These are phyloP conservation scores for Aspergillus sp. DNA, from an alignment of 2,329 filamentous ascomycete species.

Conservation along the genomic window DNA sequence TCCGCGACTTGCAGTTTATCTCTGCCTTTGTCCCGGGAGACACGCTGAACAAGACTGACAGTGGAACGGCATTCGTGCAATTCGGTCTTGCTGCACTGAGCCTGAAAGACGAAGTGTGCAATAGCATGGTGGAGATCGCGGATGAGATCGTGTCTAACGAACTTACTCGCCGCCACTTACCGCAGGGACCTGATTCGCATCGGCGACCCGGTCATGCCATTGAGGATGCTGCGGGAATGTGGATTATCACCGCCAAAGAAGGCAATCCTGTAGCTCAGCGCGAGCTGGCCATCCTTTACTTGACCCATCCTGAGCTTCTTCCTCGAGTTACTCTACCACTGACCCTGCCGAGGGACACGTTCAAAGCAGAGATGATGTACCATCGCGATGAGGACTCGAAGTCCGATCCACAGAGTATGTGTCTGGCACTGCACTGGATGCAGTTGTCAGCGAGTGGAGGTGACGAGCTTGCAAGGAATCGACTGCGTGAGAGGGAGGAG, in stretches of 20 bases:
- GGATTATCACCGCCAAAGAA: conserved; percentile 89
- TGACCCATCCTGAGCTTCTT: conserved; percentile 83
- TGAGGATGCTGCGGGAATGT: conserved; percentile 78
- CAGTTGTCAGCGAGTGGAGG: conserved; percentile 79
- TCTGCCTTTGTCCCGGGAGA: conserved; percentile 54
- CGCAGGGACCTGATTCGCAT: conserved; percentile 23
- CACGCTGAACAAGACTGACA: conserved; percentile 52
- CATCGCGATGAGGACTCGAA: conserved; percentile 55
- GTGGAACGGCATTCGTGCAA: conserved; percentile 79
- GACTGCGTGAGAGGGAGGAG: conserved; percentile 65
- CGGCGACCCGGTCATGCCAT: conserved; percentile 31
- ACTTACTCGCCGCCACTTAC: conserved; percentile 30
- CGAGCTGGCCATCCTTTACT: conserved; percentile 86
- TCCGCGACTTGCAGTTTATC: conserved; percentile 71
- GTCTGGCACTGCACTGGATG: conserved; percentile 96
- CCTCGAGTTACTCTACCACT: conserved; percentile 73
- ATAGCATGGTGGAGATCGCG: conserved; percentile 71
- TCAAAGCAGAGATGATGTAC: conserved; percentile 79
- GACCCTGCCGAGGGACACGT: conserved; percentile 77
- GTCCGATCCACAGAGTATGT: conserved; percentile 83
- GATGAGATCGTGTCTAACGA: conserved; percentile 60
- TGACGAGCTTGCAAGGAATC: conserved; percentile 74
- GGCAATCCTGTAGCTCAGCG: conserved; percentile 82
- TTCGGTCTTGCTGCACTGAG: conserved; percentile 80
- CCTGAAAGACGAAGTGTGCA: conserved; percentile 79